phyloP scores from a whole-genome alignment of 2,329 filamentous ascomycete genomes.

The Fusarium miscanthi region DNA sequence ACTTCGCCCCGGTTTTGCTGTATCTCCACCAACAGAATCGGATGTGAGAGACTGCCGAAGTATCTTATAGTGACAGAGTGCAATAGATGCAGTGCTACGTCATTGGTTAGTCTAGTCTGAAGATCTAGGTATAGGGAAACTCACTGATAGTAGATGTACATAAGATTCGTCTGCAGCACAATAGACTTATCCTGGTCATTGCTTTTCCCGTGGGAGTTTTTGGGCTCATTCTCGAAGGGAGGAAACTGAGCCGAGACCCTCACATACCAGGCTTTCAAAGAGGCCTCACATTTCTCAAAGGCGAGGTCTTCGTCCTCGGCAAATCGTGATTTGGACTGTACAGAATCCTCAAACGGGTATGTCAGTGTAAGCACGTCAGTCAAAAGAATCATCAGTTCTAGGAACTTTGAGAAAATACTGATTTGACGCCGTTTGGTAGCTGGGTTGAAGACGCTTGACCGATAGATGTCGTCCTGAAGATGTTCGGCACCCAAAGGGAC shows the following conservation, averaged over 20 bases:
- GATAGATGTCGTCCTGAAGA: neutral
- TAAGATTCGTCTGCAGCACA: neutral
- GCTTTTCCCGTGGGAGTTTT: neutral
- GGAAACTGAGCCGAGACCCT: neutral
- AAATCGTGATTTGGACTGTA: neutral
- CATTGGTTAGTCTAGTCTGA: neutral
- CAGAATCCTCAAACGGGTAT: neutral
- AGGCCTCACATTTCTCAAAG: neutral
- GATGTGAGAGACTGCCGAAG: neutral
- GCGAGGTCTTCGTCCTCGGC: neutral
- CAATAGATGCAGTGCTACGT: neutral
- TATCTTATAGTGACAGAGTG: neutral
- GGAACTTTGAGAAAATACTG: neutral
- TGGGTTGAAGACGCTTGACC: neutral
- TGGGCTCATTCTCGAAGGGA: neutral
- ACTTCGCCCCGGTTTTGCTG: neutral
- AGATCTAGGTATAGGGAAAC: neutral
- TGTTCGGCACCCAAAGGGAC: neutral
- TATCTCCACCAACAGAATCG: neutral
- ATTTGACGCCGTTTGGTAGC: neutral
- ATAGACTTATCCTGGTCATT: neutral
- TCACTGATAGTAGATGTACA: neutral
- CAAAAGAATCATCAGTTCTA: neutral
- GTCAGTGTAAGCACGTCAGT: neutral
- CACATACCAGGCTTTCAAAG: neutral